Evolutionary conservation across 768 basidiomycete species (phyloP).

Genomic region (Rhodotorula babjevae): DNA sequence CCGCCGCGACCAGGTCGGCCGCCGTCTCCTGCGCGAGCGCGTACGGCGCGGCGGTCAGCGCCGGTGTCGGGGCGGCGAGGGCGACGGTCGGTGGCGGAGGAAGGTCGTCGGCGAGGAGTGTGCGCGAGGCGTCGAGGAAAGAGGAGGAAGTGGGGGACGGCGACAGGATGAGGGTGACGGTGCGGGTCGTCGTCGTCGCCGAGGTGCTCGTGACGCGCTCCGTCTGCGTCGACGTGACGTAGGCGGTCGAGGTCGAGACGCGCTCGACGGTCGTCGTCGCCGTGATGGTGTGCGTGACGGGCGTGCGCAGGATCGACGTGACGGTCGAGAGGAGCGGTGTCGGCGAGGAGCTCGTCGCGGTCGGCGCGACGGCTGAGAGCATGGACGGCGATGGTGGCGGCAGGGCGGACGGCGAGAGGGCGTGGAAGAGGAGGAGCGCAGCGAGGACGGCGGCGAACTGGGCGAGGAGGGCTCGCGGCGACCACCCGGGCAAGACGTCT

Average conservation of each 20-base stretch:
- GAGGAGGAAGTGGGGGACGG: background rate
- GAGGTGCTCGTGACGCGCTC: background rate
- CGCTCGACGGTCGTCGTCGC: background rate
- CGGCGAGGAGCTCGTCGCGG: background rate
- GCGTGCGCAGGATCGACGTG: background rate
- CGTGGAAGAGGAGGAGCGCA: background rate
- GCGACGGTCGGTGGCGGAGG: rapidly evolving
- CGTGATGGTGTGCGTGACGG: background rate
- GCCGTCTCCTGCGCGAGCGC: background rate
- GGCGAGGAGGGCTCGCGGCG: no score
- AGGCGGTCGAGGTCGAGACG: background rate
- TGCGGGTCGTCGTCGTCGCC: background rate
- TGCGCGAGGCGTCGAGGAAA: background rate
- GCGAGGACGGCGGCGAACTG: background rate
- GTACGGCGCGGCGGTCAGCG: background rate
- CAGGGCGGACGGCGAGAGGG: background rate
- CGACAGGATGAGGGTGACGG: background rate
- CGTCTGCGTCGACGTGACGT: background rate
- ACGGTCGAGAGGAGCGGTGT: background rate
- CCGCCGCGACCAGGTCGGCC: background rate
- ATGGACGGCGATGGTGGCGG: background rate
- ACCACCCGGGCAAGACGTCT: background rate
- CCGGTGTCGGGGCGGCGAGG: background rate
- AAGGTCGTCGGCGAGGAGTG: no score
- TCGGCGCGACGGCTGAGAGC: background rate